phyloP scores from a whole-genome alignment of 495 filamentous ascomycete genomes.

The Cercophora newfieldiana region DNA sequence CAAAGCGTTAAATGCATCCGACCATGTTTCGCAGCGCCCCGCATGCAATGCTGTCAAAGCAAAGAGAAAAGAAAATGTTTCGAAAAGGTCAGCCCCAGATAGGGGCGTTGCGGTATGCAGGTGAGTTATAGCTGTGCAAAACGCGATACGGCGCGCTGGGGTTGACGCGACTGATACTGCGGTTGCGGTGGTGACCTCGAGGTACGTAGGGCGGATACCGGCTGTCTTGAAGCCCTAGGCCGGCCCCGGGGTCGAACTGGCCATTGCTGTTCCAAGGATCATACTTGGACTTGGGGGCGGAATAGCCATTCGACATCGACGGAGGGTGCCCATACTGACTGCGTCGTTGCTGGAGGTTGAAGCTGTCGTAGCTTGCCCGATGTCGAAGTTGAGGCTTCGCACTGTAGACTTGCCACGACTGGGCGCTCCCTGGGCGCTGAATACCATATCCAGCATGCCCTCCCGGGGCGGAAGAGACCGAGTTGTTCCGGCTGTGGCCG shows the following conservation, averaged over 20 bases:
- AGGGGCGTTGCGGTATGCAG: constrained; percentile 46
- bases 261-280: constrained; percentile 36
- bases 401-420: constrained; percentile 25
- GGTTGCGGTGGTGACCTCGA: constrained; percentile 40
- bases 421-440: constrained; percentile 29
- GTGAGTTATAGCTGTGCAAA: constrained; percentile 52
- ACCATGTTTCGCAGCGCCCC: not conserved
- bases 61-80: not conserved
- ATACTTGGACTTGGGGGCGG: constrained; percentile 24
- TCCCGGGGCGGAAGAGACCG: constrained; percentile 26
- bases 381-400: constrained; percentile 35
- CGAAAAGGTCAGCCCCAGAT: constrained; percentile 41
- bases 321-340: constrained; percentile 33
- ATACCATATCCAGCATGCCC: constrained; percentile 22
- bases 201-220: constrained; percentile 35
- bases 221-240: constrained; percentile 32
- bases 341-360: constrained; percentile 26
- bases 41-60: not conserved
- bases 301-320: constrained; percentile 42
- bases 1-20: not conserved
- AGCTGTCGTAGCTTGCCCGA: constrained; percentile 45
- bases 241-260: constrained; percentile 28
- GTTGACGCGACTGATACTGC: constrained; percentile 34
- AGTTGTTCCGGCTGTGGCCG: constrained; percentile 32
- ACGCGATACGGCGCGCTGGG: constrained; percentile 40